Base-by-base conservation (phyloP, 129 eudicot genomes). In the Calendula officinalis region DNA sequence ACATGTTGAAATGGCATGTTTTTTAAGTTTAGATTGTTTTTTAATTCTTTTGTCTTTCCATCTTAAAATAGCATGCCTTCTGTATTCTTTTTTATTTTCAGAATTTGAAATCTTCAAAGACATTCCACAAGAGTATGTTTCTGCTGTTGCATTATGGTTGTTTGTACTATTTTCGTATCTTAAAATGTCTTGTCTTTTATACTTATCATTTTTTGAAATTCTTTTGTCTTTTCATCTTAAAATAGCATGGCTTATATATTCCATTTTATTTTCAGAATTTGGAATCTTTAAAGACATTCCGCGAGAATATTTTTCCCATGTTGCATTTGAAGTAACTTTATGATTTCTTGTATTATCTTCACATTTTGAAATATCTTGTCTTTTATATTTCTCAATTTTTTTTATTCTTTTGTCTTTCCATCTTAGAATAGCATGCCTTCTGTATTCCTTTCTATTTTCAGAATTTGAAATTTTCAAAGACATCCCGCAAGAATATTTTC, bases 141-240 rank as follows among this genome's bases (percentile, higher is more conserved):
- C 8, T n/a, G 0, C 7, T 11, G 33, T 16, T 50, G 30, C 22
- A 48, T 5, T 15, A 4, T 15, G 4, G 6, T 0, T 3, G n/a
- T 8, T 27, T 53, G 3, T 49, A 49, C 1, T 15, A 15, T 15
- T 1, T n/a, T n/a, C n/a, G n/a, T n/a, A n/a, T n/a, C n/a, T n/a
- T n/a, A 13, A 4, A 15, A 15, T 9, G 15, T 13, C 33, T 4
- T 13, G 55, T 53, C 3, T 35, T 4, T 17, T 0, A 14, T 0
- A 14, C 1, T 45, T 45, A 7, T 45, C 12, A n/a, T n/a, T 45
- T 9, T 45, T 12, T 12, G 8, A 3, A 3, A 5, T 4, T 10
- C 51, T 53, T 53, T 53, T 51, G 0, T 8, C 30, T 53, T 53
- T 53, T 37, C 58, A 53, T 53, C 58, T 8, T 27, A 53, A 22